Base-by-base conservation (phyloP, 2,329 filamentous ascomycete species). In the Colletotrichum camelliae region DNA sequence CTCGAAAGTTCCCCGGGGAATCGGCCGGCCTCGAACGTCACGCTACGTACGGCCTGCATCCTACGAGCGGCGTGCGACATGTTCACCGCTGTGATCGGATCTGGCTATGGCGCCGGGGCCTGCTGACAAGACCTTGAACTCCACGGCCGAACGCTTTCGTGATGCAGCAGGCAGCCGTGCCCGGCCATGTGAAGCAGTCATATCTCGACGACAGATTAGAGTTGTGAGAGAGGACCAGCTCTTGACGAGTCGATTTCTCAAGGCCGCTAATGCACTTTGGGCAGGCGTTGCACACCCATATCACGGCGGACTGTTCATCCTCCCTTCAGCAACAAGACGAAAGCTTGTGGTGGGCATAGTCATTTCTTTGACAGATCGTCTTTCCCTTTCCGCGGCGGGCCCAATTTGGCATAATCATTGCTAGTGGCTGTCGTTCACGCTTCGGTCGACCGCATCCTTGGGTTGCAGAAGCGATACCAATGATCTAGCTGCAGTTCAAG, bases 161-260 rank as follows among this genome's bases (percentile, higher is more conserved):
- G 55, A 70, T 70, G 27, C 57, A 27, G 67, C 57, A 62, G 67
- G 27, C 57, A 70, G 37, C 57, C 67, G 58, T 35, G 67, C 57
- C 57, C 57, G 31, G 31, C 27, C 21, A 24, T 57, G n/a, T 52
- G 33, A 55, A 48, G 37, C 52, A 24, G n/a, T 31, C 65, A 18
- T 39, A 16, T 29, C 35, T 21, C 27, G 61, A 72, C 21, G 72
- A 52, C 37, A n/a, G 68, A 75, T 66, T 72, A 75, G 68, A 75
- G 72, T 75, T 75, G 72, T 48, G 43, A 52, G 21, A 48, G 18
- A 15, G 18, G 37, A 39, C 69, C 60, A 52, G 61, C 57, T 48
- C 29, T 72, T 60, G 43, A 67, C 69, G 16, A 29, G 39, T 70
- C 39, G 18, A 39, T 61, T 27, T 24, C 31, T n/a, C 24, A 29